Percentiles rank a stretch among this genome's conserved stretches.
These are phyloP conservation scores for Pseudodiploospora longispora DNA, from an alignment of 2,329 filamentous ascomycete genomes.

Conservation along the genomic window DNA sequence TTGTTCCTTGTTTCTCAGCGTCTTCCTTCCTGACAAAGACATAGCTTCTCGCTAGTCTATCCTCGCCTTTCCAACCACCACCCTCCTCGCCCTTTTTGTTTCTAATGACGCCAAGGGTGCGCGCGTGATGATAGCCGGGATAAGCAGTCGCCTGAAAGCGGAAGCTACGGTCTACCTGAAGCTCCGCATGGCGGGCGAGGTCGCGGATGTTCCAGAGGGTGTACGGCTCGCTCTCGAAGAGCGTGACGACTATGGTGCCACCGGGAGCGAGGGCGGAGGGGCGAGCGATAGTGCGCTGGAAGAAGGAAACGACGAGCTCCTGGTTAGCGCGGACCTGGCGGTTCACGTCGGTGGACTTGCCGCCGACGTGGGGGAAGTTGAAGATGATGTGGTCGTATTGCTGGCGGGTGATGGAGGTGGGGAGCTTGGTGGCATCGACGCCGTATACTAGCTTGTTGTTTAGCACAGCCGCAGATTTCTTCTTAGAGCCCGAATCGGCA, in stretches of 20 bases:
- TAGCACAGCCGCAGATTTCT: conserved; percentile 8
- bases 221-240: conserved; percentile 93
- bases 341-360: conserved; percentile 86
- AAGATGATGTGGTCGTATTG: conserved; percentile 75
- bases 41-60: conserved; percentile 46
- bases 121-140: conserved; percentile 64
- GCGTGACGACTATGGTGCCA: conserved; percentile 66
- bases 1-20: conserved; percentile 17
- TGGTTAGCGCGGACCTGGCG: conserved; percentile 91
- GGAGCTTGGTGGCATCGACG: conserved; percentile 60
- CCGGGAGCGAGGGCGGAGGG: conserved; percentile 29
- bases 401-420: conserved; percentile 32
- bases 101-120: conserved; percentile 60
- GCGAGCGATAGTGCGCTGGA: conserved; percentile 39
- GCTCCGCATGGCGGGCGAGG: conserved; percentile 67
- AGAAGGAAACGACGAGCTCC: conserved; percentile 64
- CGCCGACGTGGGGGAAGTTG: conserved; percentile 96
- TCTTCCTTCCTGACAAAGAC: conserved; percentile 55
- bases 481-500: conserved; percentile 2
- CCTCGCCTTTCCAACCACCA: conserved; percentile 34
- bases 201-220: conserved; percentile 92
- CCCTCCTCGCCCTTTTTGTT: conserved; percentile 37
- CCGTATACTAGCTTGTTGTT: conserved; percentile 44
- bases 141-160: conserved; percentile 59
- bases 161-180: conserved; percentile 64